Percentiles rank a stretch among this genome's conserved stretches.
Conservation (phyloP, 2,329 filamentous ascomycete genomes). For the Aureobasidium namibiae region DNA sequence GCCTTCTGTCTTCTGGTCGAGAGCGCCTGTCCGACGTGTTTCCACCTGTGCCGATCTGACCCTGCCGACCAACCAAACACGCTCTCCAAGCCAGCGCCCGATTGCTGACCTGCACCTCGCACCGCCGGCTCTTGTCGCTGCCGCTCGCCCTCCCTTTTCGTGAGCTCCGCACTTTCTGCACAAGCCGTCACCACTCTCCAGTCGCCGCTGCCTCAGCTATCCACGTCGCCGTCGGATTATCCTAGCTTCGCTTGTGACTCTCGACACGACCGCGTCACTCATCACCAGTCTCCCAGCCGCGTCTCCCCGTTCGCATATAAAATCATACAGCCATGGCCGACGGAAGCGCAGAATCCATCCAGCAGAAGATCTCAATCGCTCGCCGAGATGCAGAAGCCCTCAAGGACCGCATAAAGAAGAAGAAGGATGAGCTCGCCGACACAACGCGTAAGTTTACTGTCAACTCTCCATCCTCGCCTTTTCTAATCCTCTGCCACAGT, state of each 20-base stretch:
- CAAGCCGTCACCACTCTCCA: neutral
- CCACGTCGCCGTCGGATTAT: neutral
- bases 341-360: slow-evolving; percentile 43
- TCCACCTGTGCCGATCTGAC: neutral
- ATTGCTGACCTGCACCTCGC: slow-evolving; percentile 10
- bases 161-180: neutral
- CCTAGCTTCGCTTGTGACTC: neutral
- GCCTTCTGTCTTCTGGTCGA: neutral
- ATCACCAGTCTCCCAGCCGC: neutral
- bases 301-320: neutral
- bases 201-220: neutral
- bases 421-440: slow-evolving; percentile 99
- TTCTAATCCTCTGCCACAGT: slow-evolving; percentile 44
- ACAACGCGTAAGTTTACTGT: slow-evolving; percentile 74
- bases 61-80: slow-evolving; percentile 8
- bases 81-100: neutral
- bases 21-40: neutral
- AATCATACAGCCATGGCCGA: slow-evolving; percentile 33
- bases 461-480: neutral
- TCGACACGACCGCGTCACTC: slow-evolving; percentile 5
- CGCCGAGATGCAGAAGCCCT: slow-evolving; percentile 95
- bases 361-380: slow-evolving; percentile 77
- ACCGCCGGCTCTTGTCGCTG: slow-evolving; percentile 7
- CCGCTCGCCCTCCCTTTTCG: slow-evolving; percentile 1
- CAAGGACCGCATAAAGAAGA: slow-evolving; percentile 98